Base-by-base conservation (phyloP, 805 yeast genomes). In the Saturnispora kantuleensis region DNA sequence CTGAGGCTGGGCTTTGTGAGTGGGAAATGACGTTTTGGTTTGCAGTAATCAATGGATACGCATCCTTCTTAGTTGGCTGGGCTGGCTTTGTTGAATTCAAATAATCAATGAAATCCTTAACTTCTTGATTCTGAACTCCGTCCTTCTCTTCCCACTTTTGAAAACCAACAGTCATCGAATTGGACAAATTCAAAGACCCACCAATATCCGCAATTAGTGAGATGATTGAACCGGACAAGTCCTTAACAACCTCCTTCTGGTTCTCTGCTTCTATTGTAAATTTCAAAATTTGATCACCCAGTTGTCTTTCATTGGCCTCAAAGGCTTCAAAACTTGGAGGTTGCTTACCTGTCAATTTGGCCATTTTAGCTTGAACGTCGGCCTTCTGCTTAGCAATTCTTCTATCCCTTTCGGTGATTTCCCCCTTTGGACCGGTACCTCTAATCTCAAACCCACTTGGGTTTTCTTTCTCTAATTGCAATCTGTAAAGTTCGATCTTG, bases 391-490 rank as follows among this genome's bases (percentile, higher is more conserved):
- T 81, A 34, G 90, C 93, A 54, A 84, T 83, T 50, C 84, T 75
- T 48, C 84, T 74, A 58, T 89, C 97, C 11, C 77, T 64, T 21
- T 85, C 96, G 3, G 97, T 89, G 8, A 87, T 75, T 48, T 78
- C 77, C 29, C 97, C 97, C 56, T 82, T 78, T 39, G 87, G 82
- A 7, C 97, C 97, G 5, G 93, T 76, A 4, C 96, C 97, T 26
- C 71, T 68, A 40, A 82, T 71, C 11, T 65, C 66, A 63, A 87
- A 71, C 3, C 80, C 71, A 2, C 77, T 73, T 10, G 96, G 96
- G 55, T 84, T 74, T 50, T 76, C 77, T 52, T 72, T 76, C 40
- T 68, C 70, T 50, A 81, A 64, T 46, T 70, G 63, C 32, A 73
- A 60, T 53, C 81, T 77, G 59, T 74, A 77, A 12, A 82, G 56